These are phyloP conservation scores for Halenospora varia DNA, from an alignment of 495 filamentous ascomycete species.

Conservation along the genomic window DNA sequence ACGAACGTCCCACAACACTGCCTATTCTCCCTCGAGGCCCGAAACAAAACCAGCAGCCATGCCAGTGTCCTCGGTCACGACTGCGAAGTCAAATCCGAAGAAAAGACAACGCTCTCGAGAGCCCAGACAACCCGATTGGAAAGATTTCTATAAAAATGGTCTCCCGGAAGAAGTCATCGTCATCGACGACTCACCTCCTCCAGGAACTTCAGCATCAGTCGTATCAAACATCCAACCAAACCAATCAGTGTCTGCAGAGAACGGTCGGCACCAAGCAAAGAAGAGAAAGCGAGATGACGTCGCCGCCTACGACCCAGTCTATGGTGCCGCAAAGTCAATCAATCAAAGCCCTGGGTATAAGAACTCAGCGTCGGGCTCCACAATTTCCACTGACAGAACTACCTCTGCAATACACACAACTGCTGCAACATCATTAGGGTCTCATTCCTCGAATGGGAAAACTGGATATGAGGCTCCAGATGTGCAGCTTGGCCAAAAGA, in stretches of 20 bases:
- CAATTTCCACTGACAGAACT: constrained; percentile 78
- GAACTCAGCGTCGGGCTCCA: constrained; percentile 63
- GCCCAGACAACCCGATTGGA: constrained; percentile 67
- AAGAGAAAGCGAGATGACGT: constrained; percentile 43
- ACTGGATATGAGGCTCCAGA: constrained; percentile 55
- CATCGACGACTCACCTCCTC: constrained; percentile 74
- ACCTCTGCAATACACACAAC: constrained; percentile 82
- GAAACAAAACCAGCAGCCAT: constrained; percentile 29
- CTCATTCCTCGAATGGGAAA: constrained; percentile 54
- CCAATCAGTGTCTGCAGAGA: constrained; percentile 10
- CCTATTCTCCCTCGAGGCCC: constrained; percentile 12
- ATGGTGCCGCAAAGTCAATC: constrained; percentile 63
- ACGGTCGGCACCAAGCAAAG: constrained; percentile 38
- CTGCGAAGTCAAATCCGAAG: constrained; percentile 30
- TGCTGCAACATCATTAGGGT: constrained; percentile 84
- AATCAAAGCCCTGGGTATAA: constrained; percentile 65
- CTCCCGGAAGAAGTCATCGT: constrained; percentile 91
- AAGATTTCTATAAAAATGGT: constrained; percentile 88
- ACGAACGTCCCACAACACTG: constrained; percentile 15
- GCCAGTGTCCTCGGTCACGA: constrained; percentile 26
- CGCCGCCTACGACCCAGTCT: constrained; percentile 55
- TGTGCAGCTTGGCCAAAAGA: constrained; percentile 65
- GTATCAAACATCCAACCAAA: constrained; percentile 12
- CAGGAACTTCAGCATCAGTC: constrained; percentile 17
- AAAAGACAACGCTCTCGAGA: constrained; percentile 50